Evolutionary conservation across 441 rosid species (phyloP), one percentile per base, ranked within the genome.

Genomic region (Gossypium davidsonii): DNA sequence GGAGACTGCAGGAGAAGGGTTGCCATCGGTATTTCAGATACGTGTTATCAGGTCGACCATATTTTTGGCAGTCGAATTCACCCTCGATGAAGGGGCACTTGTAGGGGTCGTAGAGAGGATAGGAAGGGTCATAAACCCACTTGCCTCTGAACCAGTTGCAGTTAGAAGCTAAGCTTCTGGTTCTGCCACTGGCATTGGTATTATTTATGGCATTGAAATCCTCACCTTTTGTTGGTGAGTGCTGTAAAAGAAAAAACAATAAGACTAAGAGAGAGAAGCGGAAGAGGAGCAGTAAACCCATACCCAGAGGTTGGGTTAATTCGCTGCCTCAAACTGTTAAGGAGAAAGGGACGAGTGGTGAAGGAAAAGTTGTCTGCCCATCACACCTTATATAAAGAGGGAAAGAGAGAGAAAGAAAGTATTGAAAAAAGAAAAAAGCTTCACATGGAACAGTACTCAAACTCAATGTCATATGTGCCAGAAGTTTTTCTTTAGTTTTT

Each of bases 1-100:
- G 98, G 17, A 89, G 81, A 80, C 64, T 79, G 71, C 99, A 94
- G 14, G 80, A 81, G 77, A 72, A 88, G 14, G 98, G 99, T 68
- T 92, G 97, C 98, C 99, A 94, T 51, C 97, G 80, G 72, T 86
- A 92, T 62, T 87, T 90, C 71, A 85, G 92, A 69, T 92, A 94
- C 37, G 55, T 59, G 5, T 25, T 62, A 68, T 94, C 99, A 2
- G 89, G 94, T 2, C 99, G 91, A 21, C 97, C 97, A 72, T 85
- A 84, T 77, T 82, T 90, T 46, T 82, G 78, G 84, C 99, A 94
- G 76, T 94, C 77, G 85, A 94, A 94, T 74, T 91, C 79, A 18
- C 88, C 83, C 73, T 90, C 92, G 58, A 92, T 73, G 87, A 91
- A 92, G 44, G 99, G 97, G 59, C 99, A 94, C 28, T 64, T 81